Conservation (phyloP, 2,329 filamentous ascomycete species). For the Xylariales sp. region DNA sequence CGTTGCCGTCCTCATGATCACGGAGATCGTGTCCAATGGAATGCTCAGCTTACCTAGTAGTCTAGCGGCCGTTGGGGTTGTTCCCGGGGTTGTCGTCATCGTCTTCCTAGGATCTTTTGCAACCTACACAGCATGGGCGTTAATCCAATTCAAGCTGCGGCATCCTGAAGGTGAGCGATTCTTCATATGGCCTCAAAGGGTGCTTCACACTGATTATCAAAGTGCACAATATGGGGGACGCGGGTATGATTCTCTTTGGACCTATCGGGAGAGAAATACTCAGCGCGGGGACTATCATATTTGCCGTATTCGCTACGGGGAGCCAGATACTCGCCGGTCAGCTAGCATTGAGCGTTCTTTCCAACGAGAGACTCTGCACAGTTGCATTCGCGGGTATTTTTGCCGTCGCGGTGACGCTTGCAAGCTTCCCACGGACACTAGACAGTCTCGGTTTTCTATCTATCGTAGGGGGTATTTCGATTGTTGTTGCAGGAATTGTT, state of each 20-base stretch:
- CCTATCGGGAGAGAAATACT: conserved; percentile 62
- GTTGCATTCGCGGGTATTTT: conserved; percentile 64
- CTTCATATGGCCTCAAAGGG: conserved; percentile 36
- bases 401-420: conserved; percentile 58
- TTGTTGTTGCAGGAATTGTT: conserved; percentile 62
- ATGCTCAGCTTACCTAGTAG: conserved; percentile 65
- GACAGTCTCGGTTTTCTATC: conserved; percentile 61
- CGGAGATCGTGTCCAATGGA: conserved; percentile 65
- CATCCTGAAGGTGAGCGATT: conserved; percentile 61
- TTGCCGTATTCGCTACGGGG: conserved; percentile 63
- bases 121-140: conserved; percentile 61
- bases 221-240: conserved; percentile 69
- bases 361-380: conserved; percentile 59
- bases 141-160: conserved; percentile 64
- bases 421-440: conserved; percentile 61
- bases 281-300: conserved; percentile 61
- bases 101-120: conserved; percentile 62
- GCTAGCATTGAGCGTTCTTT: conserved; percentile 60
- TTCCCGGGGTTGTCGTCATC: conserved; percentile 64
- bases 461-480: conserved; percentile 58
- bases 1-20: conserved; percentile 65
- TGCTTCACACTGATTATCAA: conserved; percentile 35
- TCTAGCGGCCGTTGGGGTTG: conserved; percentile 62
- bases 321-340: conserved; percentile 64
- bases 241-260: conserved; percentile 65